A percentile compares a stretch with the other conserved stretches of the same genome.
Conservation (phyloP, 495 filamentous ascomycete species). For the Hypoxylon perforatum region DNA sequence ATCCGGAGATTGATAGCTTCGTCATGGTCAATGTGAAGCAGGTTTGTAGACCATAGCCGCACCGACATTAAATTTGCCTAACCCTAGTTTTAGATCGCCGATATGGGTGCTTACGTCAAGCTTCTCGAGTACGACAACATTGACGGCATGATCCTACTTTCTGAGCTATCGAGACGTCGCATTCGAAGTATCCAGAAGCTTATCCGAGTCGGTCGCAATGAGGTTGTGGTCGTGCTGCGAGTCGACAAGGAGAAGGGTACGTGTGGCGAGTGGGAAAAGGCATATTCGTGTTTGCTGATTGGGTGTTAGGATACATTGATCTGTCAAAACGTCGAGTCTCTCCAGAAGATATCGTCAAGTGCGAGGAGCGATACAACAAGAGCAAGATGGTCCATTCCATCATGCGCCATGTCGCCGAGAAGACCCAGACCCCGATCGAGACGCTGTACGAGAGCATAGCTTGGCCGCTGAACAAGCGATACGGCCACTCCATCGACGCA, state of each 20-base stretch:
- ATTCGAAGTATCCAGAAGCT: slow-evolving; percentile 99
- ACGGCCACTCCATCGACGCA: slow-evolving; percentile 94
- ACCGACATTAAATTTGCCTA: slow-evolving; percentile 20
- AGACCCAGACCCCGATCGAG: slow-evolving; percentile 92
- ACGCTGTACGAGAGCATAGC: slow-evolving; percentile 91
- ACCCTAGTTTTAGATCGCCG: slow-evolving; percentile 79
- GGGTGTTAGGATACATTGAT: slow-evolving; percentile 86
- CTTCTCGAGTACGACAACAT: slow-evolving; percentile 99
- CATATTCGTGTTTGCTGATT: slow-evolving; percentile 22
- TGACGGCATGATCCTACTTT: slow-evolving; percentile 98
- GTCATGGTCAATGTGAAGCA: slow-evolving; percentile 99
- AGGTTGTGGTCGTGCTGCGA: slow-evolving; percentile 96
- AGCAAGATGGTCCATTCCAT: slow-evolving; percentile 99
- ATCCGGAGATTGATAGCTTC: slow-evolving; percentile 98
- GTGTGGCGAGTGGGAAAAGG: slow-evolving; percentile 22
- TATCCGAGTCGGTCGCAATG: slow-evolving; percentile 96
- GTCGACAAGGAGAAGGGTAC: slow-evolving; percentile 98
- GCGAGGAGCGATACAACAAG: slow-evolving; percentile 99
- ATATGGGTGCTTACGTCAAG: slow-evolving; percentile 99
- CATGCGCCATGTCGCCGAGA: slow-evolving; percentile 97
- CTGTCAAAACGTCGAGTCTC: slow-evolving; percentile 97
- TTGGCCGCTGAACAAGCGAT: slow-evolving; percentile 98
- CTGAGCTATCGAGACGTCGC: slow-evolving; percentile 93
- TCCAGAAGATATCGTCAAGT: slow-evolving; percentile 96
- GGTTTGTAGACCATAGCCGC: slow-evolving; percentile 60